Evolutionary conservation across 1,139 yeast species (phyloP).

Genomic region (Kurtzmaniella natalensis): DNA sequence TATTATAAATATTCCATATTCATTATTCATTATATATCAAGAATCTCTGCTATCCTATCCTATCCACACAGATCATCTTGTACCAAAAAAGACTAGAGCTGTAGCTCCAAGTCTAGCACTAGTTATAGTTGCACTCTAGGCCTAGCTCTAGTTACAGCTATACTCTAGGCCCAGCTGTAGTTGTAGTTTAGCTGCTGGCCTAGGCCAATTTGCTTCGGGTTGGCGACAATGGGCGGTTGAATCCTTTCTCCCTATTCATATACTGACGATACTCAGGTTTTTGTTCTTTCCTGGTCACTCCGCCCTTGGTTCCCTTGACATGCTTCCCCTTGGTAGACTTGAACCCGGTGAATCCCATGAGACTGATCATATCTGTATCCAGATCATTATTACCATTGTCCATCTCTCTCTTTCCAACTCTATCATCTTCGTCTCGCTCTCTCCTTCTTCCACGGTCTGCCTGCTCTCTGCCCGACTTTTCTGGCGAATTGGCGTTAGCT

Average conservation of each 20-base stretch:
- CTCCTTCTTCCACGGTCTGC: conserved; percentile 23
- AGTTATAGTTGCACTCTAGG: too few species aligned
- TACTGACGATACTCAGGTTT: conserved; percentile 58
- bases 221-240: conserved; percentile 59
- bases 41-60: neutral
- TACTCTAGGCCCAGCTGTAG: too few species aligned
- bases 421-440: conserved; percentile 16
- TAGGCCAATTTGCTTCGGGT: conserved; percentile 20
- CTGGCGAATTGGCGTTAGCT: conserved; percentile 9
- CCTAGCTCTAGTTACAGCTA: too few species aligned
- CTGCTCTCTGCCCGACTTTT: conserved; percentile 3
- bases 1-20: neutral
- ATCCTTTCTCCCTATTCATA: conserved; percentile 61
- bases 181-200: too few species aligned
- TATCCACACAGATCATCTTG: too few species aligned
- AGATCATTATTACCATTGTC: neutral
- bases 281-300: conserved; percentile 39
- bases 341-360: conserved; percentile 69
- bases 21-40: neutral
- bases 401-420: conserved; percentile 9
- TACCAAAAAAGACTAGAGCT: too few species aligned
- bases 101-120: too few species aligned
- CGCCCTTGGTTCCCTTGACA: conserved; percentile 48
- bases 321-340: conserved; percentile 59
- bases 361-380: conserved; percentile 20